These are phyloP conservation scores for Polyporus arcularius DNA, from an alignment of 768 basidiomycete genomes.

Conservation along the genomic window DNA sequence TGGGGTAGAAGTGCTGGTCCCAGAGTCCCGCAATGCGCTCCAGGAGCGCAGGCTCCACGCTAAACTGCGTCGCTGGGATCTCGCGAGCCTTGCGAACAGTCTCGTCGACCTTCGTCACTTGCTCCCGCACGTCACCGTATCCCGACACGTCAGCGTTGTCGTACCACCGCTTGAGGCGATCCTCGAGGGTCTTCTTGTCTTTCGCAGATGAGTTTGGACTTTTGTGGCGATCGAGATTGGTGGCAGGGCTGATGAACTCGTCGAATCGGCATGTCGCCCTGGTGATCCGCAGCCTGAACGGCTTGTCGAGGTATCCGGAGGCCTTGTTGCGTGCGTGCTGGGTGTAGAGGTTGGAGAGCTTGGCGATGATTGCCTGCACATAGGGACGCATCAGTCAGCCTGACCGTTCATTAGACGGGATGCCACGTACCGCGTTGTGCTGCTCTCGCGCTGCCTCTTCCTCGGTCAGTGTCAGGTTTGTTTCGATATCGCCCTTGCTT, in stretches of 20 bases:
- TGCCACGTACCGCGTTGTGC: background rate
- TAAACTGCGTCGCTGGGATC: constrained; percentile 25
- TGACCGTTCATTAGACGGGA: background rate
- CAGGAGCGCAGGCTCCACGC: constrained; percentile 20
- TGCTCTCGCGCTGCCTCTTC: background rate
- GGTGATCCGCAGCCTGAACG: background rate
- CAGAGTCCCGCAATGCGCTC: constrained; percentile 17
- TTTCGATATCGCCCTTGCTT: background rate
- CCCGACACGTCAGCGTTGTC: constrained; percentile 24
- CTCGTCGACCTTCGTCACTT: constrained; percentile 27
- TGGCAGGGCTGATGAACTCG: background rate
- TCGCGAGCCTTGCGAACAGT: constrained; percentile 31
- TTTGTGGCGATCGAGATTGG: background rate
- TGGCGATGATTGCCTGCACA: background rate
- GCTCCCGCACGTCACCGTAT: constrained; percentile 27
- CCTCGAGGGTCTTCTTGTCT: background rate
- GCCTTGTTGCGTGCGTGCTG: background rate
- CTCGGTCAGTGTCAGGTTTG: background rate
- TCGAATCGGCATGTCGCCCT: background rate
- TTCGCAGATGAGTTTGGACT: background rate
- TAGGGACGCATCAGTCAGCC: no score
- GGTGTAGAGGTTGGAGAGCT: background rate
- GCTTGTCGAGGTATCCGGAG: background rate
- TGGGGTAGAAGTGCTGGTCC: constrained; percentile 23
- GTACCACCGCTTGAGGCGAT: constrained; percentile 9